Percentiles rank a stretch among this genome's conserved stretches.
phyloP scores from a whole-genome alignment of 2,329 filamentous ascomycete species.

The Pyricularia sp. region DNA sequence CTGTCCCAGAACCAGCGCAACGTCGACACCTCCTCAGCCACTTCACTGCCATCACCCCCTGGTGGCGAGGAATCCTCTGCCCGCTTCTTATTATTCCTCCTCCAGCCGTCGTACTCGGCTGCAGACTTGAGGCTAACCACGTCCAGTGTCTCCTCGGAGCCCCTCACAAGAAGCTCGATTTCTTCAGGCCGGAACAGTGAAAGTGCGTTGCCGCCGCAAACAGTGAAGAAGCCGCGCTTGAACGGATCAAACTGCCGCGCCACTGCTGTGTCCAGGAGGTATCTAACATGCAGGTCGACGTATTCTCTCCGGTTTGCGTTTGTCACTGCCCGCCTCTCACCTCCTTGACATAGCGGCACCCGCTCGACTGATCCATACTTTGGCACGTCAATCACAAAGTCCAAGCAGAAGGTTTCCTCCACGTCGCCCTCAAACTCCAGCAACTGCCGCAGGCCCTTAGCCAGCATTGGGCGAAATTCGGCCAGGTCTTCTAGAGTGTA shows the following conservation, averaged over 20 bases:
- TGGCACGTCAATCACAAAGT: slow-evolving; percentile 71
- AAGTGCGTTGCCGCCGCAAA: slow-evolving; percentile 80
- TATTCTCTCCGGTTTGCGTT: slow-evolving; percentile 78
- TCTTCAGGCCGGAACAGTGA: slow-evolving; percentile 84
- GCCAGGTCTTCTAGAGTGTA: slow-evolving; percentile 76
- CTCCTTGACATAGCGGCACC: slow-evolving; percentile 64
- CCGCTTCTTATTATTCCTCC: slow-evolving; percentile 22
- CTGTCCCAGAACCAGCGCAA: slow-evolving; percentile 85
- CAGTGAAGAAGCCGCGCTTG: slow-evolving; percentile 86
- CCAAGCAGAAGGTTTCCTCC: slow-evolving; percentile 66
- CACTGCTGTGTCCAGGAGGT: slow-evolving; percentile 70
- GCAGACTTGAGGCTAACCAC: slow-evolving; percentile 67
- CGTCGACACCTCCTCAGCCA: slow-evolving; percentile 53
- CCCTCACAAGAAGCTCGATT: slow-evolving; percentile 78
- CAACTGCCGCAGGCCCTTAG: slow-evolving; percentile 64
- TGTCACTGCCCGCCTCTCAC: slow-evolving; percentile 69
- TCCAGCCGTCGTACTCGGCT: slow-evolving; percentile 78
- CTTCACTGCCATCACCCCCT: slow-evolving; percentile 17
- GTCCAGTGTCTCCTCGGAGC: slow-evolving; percentile 76
- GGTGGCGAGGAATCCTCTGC: neutral
- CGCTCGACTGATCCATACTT: slow-evolving; percentile 61
- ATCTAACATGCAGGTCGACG: slow-evolving; percentile 74
- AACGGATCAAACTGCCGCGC: slow-evolving; percentile 84
- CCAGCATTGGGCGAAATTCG: slow-evolving; percentile 69
- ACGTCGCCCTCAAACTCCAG: slow-evolving; percentile 81